These are phyloP conservation scores for Chalciporus pseudorubinellus DNA, from an alignment of 768 basidiomycete genomes.

Conservation along the genomic window DNA sequence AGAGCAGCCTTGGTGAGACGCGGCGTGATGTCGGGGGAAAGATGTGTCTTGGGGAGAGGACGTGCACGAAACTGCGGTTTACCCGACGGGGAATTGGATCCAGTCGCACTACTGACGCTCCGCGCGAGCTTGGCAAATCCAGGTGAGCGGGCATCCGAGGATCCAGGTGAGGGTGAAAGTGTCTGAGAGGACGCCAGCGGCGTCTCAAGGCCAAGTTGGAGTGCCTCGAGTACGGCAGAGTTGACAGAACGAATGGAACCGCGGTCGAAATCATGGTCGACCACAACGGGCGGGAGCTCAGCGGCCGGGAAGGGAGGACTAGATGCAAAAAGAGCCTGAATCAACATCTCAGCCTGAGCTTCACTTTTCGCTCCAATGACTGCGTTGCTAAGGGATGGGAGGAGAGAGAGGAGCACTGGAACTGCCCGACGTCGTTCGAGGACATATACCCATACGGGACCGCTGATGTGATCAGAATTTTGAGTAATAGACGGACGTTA, in stretches of 20 bases:
- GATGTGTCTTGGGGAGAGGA: slow-evolving; percentile 57
- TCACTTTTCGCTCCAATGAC: slow-evolving; percentile 70
- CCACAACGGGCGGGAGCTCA: slow-evolving; percentile 53
- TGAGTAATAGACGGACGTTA: not conserved
- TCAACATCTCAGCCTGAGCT: slow-evolving; percentile 75
- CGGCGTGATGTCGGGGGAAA: slow-evolving; percentile 67
- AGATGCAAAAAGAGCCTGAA: slow-evolving; percentile 73
- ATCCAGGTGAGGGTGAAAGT: slow-evolving; percentile 37
- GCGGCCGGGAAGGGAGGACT: slow-evolving; percentile 75
- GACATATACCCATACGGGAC: slow-evolving; percentile 90
- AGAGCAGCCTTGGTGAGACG: slow-evolving; percentile 74
- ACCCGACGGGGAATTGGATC: slow-evolving; percentile 38
- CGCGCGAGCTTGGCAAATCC: slow-evolving; percentile 22
- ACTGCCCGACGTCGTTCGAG: slow-evolving; percentile 81
- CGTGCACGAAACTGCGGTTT: slow-evolving; percentile 65
- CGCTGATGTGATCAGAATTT: slow-evolving; percentile 41
- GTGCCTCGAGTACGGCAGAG: slow-evolving; percentile 46
- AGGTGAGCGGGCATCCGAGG: slow-evolving; percentile 22
- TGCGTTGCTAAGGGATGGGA: slow-evolving; percentile 54
- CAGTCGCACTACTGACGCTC: slow-evolving; percentile 35
- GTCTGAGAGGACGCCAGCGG: slow-evolving; percentile 39
- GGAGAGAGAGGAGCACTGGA: slow-evolving; percentile 74
- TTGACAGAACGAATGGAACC: slow-evolving; percentile 42
- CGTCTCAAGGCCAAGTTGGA: slow-evolving; percentile 40
- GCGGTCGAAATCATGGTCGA: slow-evolving; percentile 35